Base-by-base conservation (phyloP, 2,329 filamentous ascomycete species). In the Nemania abortiva region DNA sequence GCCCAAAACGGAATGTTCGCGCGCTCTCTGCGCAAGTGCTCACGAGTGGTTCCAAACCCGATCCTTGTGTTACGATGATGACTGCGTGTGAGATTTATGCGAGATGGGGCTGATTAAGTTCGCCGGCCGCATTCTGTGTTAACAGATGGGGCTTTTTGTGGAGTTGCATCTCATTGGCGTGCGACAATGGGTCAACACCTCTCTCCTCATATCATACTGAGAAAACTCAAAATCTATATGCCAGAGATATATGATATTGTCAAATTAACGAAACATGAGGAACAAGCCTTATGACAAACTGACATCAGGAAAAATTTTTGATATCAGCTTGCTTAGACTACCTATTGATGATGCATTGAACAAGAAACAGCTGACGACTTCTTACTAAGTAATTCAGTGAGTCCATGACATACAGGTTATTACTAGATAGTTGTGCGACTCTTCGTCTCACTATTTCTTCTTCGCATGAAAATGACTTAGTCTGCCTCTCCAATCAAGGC, bases 401-500 rank as follows among this genome's bases (percentile, higher is more conserved):
- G 49, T 56, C 45, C 37, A 39, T 24, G 20, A 64, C 37, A 11
- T 1, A 34, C 10, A 29, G 37, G 53, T 45, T 22, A 49, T 11
- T 27, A 39, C 18, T 2, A n/a, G n/a, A 27, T 6, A 54, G 13
- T 62, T 54, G 67, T 69, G 39, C 15, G 22, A 69, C 62, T 24
- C 29, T 20, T 9, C 47, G 59, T 66, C 53, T 55, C 60, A 63
- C 60, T 39, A 31, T 54, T 7, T 58, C 54, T 55, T 29, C 64
- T 57, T 54, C 13, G 27, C 60, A 59, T 54, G 20, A 53, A 63
- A 24, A 63, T 29, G 34, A 47, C 63, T 37, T 67, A 70, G 6
- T 65, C 57, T 18, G 42, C 52, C 58, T 77, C 77, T 54, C 74
- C 74, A 59, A 79, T 74, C 37, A 74, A 22, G 56, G 29, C 54